Evolutionary conservation across 768 basidiomycete genomes (phyloP).

Genomic region (Pleurotus citrinopileatus): DNA sequence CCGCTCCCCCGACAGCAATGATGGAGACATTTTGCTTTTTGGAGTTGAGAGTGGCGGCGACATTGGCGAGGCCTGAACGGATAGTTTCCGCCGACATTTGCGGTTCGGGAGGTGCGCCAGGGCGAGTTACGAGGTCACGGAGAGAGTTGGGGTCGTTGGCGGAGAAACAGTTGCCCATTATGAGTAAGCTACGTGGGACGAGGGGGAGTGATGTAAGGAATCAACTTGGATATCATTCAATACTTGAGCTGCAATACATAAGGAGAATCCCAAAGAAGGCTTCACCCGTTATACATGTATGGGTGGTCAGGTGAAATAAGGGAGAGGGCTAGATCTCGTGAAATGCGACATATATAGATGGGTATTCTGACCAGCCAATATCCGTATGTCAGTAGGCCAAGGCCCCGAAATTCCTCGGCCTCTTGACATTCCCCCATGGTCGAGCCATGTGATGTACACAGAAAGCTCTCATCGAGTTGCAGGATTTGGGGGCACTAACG

Average conservation of each 20-base stretch:
- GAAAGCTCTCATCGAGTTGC: no score
- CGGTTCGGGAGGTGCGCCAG: neutral
- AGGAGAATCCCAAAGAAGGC: neutral
- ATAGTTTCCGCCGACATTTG: neutral
- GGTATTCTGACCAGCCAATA: no score
- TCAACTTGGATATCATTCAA: neutral
- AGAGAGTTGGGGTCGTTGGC: neutral
- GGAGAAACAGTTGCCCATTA: slow-evolving; percentile 5
- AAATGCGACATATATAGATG: no score
- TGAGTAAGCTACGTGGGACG: no score
- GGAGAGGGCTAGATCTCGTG: neutral
- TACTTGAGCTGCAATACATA: neutral
- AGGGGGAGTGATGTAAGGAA: neutral
- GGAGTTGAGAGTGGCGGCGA: neutral
- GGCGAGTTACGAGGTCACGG: neutral
- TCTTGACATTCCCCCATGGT: no score
- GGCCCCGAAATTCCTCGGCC: no score
- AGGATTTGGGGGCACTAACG: no score
- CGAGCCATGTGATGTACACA: no score
- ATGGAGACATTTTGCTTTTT: neutral
- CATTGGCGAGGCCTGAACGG: neutral
- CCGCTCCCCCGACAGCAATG: neutral
- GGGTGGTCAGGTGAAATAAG: neutral
- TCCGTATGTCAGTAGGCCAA: no score
- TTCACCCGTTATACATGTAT: neutral